Conservation (phyloP, 1,284 basidiomycete genomes). For the Pascua sp. region DNA sequence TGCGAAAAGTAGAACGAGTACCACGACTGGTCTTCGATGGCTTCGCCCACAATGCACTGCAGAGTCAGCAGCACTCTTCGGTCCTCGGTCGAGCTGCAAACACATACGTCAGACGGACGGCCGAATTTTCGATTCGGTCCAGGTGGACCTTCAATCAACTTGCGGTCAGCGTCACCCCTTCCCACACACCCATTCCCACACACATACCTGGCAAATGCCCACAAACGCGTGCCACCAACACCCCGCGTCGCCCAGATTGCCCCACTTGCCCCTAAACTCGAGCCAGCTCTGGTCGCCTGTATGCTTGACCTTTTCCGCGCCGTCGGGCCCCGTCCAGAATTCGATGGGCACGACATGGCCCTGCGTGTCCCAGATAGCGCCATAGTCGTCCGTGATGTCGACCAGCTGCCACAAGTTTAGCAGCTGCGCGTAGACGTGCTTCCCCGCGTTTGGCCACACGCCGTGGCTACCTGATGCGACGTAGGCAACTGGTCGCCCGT, state of each 20-base stretch:
- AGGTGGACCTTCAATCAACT: conserved; percentile 31
- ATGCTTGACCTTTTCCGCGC: conserved; percentile 23
- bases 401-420: conserved; percentile 35
- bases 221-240: conserved; percentile 43
- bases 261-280: conserved; percentile 40
- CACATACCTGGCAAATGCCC: conserved; percentile 32
- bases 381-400: conserved; percentile 41
- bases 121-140: conserved; percentile 43
- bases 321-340: conserved; percentile 34
- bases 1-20: conserved; percentile 34
- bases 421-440: conserved; percentile 40
- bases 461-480: conserved; percentile 44
- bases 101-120: conserved; percentile 34
- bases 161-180: too few species aligned
- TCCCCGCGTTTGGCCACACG: conserved; percentile 41
- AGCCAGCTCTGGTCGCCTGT: conserved; percentile 33
- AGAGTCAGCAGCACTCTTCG: neutral
- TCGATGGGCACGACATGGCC: conserved; percentile 32
- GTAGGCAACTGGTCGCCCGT: conserved; percentile 40
- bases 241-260: conserved; percentile 35
- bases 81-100: neutral
- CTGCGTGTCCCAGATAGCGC: conserved; percentile 45
- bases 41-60: conserved; percentile 33
- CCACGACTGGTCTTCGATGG: conserved; percentile 14
- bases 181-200: too few species aligned